Conservation (phyloP, 352 stramenopile genomes). For the Globisporangium splendens region DNA sequence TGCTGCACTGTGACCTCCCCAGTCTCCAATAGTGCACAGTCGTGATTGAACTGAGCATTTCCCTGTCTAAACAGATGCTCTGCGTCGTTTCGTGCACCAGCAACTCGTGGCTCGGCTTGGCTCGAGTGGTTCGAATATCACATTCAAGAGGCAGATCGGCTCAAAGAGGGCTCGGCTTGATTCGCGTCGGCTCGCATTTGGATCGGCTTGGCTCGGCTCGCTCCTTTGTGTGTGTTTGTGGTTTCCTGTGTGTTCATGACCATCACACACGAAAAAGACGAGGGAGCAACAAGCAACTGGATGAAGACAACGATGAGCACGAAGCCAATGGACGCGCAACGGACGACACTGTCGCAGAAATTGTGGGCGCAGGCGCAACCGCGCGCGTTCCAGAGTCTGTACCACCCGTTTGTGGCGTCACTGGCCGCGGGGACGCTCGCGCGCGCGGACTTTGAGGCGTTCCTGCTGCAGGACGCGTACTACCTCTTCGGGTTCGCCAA, state of each 20-base stretch:
- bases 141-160: too few relatives aligned
- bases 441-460: conserved; percentile 31
- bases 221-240: not conserved
- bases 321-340: not conserved
- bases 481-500: conserved; percentile 48
- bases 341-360: conserved; percentile 10
- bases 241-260: not conserved
- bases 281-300: too few relatives aligned
- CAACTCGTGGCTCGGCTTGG: too few relatives aligned
- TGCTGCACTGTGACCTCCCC: not conserved
- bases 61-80: conserved; percentile 11
- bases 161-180: not conserved
- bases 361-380: conserved; percentile 33
- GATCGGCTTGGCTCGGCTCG: not conserved
- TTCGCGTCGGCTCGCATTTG: too few relatives aligned
- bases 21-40: not conserved
- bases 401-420: conserved; percentile 48
- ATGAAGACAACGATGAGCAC: conserved; percentile 3
- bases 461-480: conserved; percentile 56
- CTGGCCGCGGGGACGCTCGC: conserved; percentile 33
- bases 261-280: conserved; percentile 1
- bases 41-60: not conserved
- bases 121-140: too few relatives aligned
- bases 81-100: conserved; percentile 11
- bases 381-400: conserved; percentile 34